phyloP scores from a whole-genome alignment of 2,329 filamentous ascomycete species.

The Ceratocystis colombiana region DNA sequence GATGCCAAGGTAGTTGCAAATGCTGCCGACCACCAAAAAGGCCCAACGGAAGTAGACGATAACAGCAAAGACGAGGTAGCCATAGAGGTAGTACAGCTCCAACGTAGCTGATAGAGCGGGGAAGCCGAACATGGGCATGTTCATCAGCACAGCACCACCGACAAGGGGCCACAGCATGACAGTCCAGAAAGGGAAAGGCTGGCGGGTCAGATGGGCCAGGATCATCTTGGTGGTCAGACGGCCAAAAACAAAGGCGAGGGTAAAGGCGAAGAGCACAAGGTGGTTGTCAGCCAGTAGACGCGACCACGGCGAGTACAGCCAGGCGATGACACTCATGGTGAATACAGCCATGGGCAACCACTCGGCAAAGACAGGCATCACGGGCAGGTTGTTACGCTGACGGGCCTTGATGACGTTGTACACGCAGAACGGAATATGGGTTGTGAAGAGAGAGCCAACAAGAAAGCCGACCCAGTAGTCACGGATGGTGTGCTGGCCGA shows the following conservation, averaged over 20 bases:
- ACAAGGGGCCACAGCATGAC: conserved; percentile 79
- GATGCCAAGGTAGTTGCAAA: conserved; percentile 86
- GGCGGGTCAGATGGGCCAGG: conserved; percentile 81
- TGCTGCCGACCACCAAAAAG: conserved; percentile 76
- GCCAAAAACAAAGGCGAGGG: conserved; percentile 93
- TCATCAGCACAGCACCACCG: conserved; percentile 70
- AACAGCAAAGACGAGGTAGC: conserved; percentile 71
- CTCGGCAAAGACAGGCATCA: conserved; percentile 78
- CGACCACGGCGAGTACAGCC: conserved; percentile 86
- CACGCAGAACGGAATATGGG: conserved; percentile 82
- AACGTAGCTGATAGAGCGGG: conserved; percentile 51
- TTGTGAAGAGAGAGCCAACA: conserved; percentile 52
- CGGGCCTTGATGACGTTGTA: conserved; percentile 74
- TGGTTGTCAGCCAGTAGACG: conserved; percentile 73
- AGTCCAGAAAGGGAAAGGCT: conserved; percentile 96
- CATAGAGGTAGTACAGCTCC: conserved; percentile 73
- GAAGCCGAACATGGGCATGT: conserved; percentile 68
- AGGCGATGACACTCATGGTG: conserved; percentile 62
- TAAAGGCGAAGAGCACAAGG: conserved; percentile 82
- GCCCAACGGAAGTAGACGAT: conserved; percentile 93
- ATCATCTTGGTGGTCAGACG: conserved; percentile 99
- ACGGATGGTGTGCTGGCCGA: conserved; percentile 64
- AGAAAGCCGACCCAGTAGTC: conserved; percentile 80
- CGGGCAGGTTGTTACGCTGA: conserved; percentile 57
- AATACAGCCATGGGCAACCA: conserved; percentile 88